phyloP scores from a whole-genome alignment of 495 filamentous ascomycete species.

The Penicillium steckii region DNA sequence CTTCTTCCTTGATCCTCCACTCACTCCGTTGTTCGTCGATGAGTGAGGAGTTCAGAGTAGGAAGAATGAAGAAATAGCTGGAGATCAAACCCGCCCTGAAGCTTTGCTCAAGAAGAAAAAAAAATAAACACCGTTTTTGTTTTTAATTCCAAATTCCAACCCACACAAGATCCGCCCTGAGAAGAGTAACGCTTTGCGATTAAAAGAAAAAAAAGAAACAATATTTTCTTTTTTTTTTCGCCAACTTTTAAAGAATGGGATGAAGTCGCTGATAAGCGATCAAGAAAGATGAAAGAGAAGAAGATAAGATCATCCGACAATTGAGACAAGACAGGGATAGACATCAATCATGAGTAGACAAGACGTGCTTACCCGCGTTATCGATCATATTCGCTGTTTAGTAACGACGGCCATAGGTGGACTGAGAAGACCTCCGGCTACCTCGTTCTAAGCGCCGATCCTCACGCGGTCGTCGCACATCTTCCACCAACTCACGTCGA shows the following conservation, averaged over 20 bases:
- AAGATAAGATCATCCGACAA: background rate
- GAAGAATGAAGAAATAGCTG: background rate
- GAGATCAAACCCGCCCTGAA: background rate
- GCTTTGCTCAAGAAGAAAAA: conserved; percentile 18
- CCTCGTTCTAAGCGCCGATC: conserved; percentile 41
- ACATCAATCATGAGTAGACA: too few species aligned
- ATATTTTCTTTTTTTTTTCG: too few species aligned
- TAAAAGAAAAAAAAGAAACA: conserved; percentile 14
- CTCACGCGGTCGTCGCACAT: conserved; percentile 27
- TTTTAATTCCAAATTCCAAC: conserved; percentile 10
- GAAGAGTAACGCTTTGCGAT: conserved; percentile 1
- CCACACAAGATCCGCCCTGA: conserved; percentile 15
- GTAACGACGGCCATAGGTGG: conserved; percentile 31
- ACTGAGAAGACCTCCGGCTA: conserved; percentile 40
- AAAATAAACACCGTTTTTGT: conserved; percentile 12
- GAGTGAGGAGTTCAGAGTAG: background rate
- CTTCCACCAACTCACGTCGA: conserved; percentile 33
- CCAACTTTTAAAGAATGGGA: conserved; percentile 19
- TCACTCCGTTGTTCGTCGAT: conserved; percentile 1
- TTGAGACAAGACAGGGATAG: too few species aligned
- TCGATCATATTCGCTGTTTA: background rate
- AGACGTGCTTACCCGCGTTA: too few species aligned
- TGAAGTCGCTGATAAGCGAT: background rate
- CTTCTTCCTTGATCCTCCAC: background rate
- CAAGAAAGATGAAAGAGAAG: background rate